A percentile compares a stretch with the other conserved stretches of the same genome.
Conservation (phyloP, 139 green algal species). For the Klebsormidium nitens region DNA sequence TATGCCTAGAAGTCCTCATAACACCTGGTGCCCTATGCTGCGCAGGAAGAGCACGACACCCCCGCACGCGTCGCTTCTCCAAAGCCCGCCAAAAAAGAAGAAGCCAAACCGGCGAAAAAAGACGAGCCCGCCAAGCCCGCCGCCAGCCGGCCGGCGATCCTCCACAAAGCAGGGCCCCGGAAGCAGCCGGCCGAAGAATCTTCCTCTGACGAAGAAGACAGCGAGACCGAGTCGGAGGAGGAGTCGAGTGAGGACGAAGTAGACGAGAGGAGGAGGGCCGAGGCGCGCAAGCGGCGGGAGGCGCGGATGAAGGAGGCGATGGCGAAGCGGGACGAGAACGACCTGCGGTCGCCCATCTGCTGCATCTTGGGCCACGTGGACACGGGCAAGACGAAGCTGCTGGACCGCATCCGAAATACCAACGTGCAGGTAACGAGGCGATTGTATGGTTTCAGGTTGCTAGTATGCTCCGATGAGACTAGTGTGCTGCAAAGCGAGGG, state of each 20-base stretch:
- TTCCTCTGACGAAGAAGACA: conserved; percentile 30
- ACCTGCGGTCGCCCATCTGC: conserved; percentile 96
- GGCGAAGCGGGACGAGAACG: conserved; percentile 42
- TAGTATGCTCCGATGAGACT: no score
- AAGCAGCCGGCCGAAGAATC: no score
- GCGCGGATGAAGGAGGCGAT: conserved; percentile 19
- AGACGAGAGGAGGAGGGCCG: conserved; percentile 15
- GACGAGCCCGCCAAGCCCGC: neutral
- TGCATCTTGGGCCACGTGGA: conserved; percentile 99
- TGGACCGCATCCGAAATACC: conserved; percentile 95
- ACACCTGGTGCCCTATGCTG: no score
- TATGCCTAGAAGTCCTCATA: no score
- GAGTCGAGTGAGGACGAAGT: conserved; percentile 17
- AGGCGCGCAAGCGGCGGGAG: conserved; percentile 26
- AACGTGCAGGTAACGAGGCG: conserved; percentile 79
- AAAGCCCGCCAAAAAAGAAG: neutral
- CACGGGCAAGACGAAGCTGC: conserved; percentile 98
- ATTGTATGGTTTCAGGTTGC: no score
- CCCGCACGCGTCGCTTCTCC: neutral
- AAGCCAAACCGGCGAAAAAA: neutral
- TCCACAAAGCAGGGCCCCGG: no score
- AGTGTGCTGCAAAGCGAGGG: no score
- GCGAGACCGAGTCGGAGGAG: conserved; percentile 59
- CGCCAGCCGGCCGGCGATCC: no score
- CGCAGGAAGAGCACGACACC: no score